Evolutionary conservation across 2,329 filamentous ascomycete genomes (phyloP), one percentile per base, ranked within the genome.

Genomic region (Bipolaris oryzae): DNA sequence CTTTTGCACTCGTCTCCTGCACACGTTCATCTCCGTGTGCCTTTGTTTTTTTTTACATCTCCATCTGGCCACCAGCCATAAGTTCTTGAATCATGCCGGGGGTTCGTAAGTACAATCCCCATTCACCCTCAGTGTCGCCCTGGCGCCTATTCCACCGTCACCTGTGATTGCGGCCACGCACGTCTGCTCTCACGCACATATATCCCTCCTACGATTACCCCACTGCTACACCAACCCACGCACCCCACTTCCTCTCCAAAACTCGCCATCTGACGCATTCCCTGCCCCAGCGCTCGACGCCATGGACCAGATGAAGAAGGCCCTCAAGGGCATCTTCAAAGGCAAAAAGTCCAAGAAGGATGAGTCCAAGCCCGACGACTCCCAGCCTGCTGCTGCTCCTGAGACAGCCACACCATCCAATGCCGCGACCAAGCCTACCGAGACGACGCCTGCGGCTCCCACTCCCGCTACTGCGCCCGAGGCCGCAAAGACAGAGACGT

Each of bases 281-380:
- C 28, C 9, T 37, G 7, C 39, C 18, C 52, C 53, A 77, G 74
- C 75, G 47, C 75, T 64, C 46, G 73, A 77, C 57, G 72, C 74
- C 43, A 50, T 74, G 52, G 63, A 70, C 48, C 70, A 68, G 57
- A 58, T 74, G 65, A 77, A 77, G 72, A 74, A 74, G 66, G 65
- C 66, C 60, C 67, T 76, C 62, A 77, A 75, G 67, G 63, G 69
- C 55, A 57, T 76, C 57, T 76, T 77, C 60, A 72, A 64, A 59
- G 44, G 45, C 45, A 48, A 73, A 66, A 73, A 72, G 63, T 57
- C 69, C 35, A 72, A 74, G 68, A 70, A 72, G 57, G 63, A 66
- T 38, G 61, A 64, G 54, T 56, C 70, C 31, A 58, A 65, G 11
- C 64, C 70, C 25, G 63, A 66, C 31, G 60, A 64, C 48, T 57